These are phyloP conservation scores for Penicillium crustosum DNA, from an alignment of 2,329 filamentous ascomycete species.

Conservation along the genomic window DNA sequence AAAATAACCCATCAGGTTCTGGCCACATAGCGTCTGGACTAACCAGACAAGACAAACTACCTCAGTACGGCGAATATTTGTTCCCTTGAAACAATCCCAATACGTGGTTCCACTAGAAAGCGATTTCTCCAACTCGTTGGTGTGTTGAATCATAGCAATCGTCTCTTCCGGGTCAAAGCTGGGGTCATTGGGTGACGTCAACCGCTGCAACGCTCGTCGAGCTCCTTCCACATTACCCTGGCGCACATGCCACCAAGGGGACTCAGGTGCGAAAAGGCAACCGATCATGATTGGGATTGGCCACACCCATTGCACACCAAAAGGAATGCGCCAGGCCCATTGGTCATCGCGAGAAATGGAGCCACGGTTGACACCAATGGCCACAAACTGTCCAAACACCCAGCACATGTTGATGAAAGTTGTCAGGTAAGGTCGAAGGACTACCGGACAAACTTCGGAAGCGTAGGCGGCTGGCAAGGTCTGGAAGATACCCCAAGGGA, in stretches of 20 bases:
- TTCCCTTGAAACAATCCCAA: slow-evolving; percentile 76
- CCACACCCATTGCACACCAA: slow-evolving; percentile 52
- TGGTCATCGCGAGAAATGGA: slow-evolving; percentile 44
- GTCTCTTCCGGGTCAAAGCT: slow-evolving; percentile 78
- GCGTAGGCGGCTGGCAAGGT: slow-evolving; percentile 46
- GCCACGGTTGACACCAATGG: slow-evolving; percentile 47
- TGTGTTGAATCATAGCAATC: slow-evolving; percentile 85
- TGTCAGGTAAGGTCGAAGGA: slow-evolving; percentile 40
- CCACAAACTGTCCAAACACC: slow-evolving; percentile 49
- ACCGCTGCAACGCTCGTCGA: slow-evolving; percentile 38
- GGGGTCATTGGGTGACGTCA: slow-evolving; percentile 54
- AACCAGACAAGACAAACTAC: slow-evolving; percentile 62
- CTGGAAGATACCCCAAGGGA: slow-evolving; percentile 51
- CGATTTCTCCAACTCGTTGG: slow-evolving; percentile 72
- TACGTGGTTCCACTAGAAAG: slow-evolving; percentile 71
- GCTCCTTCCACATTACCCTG: slow-evolving; percentile 44
- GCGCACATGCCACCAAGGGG: slow-evolving; percentile 51
- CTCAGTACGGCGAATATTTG: slow-evolving; percentile 74
- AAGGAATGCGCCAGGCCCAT: slow-evolving; percentile 53
- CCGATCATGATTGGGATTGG: slow-evolving; percentile 47
- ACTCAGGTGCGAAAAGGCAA: slow-evolving; percentile 46
- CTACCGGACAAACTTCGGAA: slow-evolving; percentile 43
- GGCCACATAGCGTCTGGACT: slow-evolving; percentile 61
- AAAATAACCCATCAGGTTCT: slow-evolving; percentile 61
- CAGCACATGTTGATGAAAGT: slow-evolving; percentile 45